Percentiles rank a stretch among this genome's conserved stretches.
Evolutionary conservation across 2,329 filamentous ascomycete species (phyloP).

Genomic region (Chaetomium sp.): DNA sequence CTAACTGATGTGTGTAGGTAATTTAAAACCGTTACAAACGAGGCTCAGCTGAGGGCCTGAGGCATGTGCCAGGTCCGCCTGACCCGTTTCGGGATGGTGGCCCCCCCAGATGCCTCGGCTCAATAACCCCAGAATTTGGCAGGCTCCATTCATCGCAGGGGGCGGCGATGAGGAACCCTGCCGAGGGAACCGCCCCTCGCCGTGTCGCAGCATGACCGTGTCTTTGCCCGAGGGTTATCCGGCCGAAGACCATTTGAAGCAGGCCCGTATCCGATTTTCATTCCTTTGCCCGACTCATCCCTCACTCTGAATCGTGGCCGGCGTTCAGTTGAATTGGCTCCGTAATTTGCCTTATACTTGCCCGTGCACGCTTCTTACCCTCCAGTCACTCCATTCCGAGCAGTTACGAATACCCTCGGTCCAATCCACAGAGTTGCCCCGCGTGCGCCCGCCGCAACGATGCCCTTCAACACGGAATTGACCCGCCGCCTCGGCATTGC

Average conservation of each 20-base stretch:
- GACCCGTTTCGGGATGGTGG: constrained; percentile 15
- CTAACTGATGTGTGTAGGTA: no score
- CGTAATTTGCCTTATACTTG: constrained; percentile 14
- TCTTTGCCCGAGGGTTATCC: constrained; percentile 8
- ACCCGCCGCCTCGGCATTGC: constrained; percentile 60
- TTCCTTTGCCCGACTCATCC: constrained; percentile 12
- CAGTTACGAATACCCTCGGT: no score
- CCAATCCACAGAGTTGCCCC: background rate
- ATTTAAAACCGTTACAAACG: background rate
- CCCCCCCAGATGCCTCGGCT: background rate
- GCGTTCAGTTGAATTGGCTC: constrained; percentile 12
- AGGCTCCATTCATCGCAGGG: background rate
- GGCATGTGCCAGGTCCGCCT: constrained; percentile 11
- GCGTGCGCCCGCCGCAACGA: constrained; percentile 38
- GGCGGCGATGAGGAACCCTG: constrained; percentile 14
- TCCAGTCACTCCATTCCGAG: constrained; percentile 9
- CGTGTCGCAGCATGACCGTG: constrained; percentile 22
- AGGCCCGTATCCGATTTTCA: constrained; percentile 17
- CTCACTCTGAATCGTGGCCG: constrained; percentile 15
- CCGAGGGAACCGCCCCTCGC: constrained; percentile 12
- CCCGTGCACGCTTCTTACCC: background rate
- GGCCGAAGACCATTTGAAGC: constrained; percentile 18
- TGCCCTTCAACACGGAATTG: constrained; percentile 61
- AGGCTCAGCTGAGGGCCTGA: background rate
- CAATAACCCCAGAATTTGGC: background rate